A percentile compares a stretch with the other conserved stretches of the same genome.
Conservation (phyloP, 768 basidiomycete genomes). For the Russula compacta region DNA sequence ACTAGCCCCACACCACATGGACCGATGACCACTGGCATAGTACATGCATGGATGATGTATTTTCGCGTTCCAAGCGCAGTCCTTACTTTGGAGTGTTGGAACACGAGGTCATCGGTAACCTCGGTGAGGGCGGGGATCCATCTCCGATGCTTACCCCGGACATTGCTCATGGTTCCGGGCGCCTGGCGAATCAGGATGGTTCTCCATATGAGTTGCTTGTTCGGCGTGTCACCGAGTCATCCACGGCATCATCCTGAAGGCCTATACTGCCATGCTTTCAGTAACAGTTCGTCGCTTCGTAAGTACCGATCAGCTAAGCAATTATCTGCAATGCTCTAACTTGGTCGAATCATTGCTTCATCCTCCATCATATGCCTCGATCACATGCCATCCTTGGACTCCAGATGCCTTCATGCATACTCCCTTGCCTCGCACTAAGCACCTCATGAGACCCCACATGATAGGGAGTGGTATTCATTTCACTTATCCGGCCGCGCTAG, state of each 20-base stretch:
- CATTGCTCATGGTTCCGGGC: not conserved
- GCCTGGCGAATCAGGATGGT: not conserved
- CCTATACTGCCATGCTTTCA: not conserved
- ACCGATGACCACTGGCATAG: not conserved
- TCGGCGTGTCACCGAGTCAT: not conserved
- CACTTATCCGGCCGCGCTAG: conserved; percentile 13
- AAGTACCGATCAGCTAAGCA: not conserved
- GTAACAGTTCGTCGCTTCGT: not conserved
- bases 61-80: conserved; percentile 1
- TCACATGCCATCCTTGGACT: conserved; percentile 11
- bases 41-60: not conserved
- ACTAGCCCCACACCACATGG: not conserved
- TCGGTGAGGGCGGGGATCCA: not conserved
- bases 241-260: not conserved
- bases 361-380: conserved; percentile 10
- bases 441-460: conserved; percentile 17
- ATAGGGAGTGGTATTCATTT: conserved; percentile 8
- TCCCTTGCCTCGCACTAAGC: not conserved
- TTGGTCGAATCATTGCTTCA: not conserved
- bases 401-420: conserved; percentile 3
- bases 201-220: conserved; percentile 5
- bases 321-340: not conserved
- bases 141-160: not conserved
- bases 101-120: not conserved
- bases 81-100: not conserved